phyloP scores from a whole-genome alignment of 1,284 basidiomycete species.

The Takashimella koratensis region DNA sequence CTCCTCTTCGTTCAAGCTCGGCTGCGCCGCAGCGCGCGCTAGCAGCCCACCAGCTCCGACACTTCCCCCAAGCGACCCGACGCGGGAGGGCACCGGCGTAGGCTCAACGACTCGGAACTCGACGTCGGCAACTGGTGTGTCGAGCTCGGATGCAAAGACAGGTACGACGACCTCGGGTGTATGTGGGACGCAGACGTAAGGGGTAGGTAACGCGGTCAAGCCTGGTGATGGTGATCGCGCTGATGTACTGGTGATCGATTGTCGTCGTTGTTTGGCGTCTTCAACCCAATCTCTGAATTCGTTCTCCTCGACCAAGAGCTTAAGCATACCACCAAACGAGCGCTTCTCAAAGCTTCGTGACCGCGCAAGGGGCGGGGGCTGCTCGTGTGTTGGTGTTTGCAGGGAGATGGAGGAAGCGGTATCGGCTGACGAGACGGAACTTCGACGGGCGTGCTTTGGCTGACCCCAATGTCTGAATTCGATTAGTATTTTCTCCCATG shows the following conservation, averaged over 20 bases:
- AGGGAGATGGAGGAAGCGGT: conserved; percentile 22
- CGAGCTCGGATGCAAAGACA: conserved; percentile 5
- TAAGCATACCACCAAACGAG: conserved; percentile 37
- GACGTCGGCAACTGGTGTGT: conserved; percentile 37
- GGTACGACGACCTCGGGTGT: background rate
- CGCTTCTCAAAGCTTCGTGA: conserved; percentile 24
- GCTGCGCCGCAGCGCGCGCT: conserved; percentile 6
- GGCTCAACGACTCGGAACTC: conserved; percentile 46
- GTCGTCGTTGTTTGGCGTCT: conserved; percentile 32
- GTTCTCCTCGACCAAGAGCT: conserved; percentile 36
- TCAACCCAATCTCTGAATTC: conserved; percentile 46
- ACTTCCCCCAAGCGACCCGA: conserved; percentile 35
- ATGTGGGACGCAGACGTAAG: conserved; percentile 21
- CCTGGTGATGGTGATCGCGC: background rate
- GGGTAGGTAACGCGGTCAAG: conserved; percentile 2
- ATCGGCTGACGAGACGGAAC: conserved; percentile 28
- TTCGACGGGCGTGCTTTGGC: conserved; percentile 12
- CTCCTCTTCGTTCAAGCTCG: conserved; percentile 19
- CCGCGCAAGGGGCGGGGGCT: conserved; percentile 4
- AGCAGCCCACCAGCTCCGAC: conserved; percentile 9
- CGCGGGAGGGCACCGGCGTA: conserved; percentile 42
- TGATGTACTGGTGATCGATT: background rate
- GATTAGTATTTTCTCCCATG: no score
- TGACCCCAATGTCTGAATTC: conserved; percentile 31
- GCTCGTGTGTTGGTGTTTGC: conserved; percentile 26